Percentiles rank a stretch among this genome's conserved stretches.
Evolutionary conservation across 768 basidiomycete species (phyloP).

Genomic region (Inosperma sp.): DNA sequence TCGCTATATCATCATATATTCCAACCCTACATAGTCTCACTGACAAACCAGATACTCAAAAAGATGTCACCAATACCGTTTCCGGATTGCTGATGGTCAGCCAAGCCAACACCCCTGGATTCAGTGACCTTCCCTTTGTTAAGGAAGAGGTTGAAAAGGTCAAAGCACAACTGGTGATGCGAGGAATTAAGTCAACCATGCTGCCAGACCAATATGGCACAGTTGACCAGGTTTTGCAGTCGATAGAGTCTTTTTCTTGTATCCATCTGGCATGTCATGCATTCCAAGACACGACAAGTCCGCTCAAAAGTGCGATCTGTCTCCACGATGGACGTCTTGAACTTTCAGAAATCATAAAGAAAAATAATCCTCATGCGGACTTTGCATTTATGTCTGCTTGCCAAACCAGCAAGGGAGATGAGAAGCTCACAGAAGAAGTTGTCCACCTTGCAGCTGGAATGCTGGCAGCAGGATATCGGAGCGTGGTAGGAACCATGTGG

Average conservation of each 20-base stretch:
- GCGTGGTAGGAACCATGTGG: slow-evolving; percentile 2
- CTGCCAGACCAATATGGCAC: slow-evolving; percentile 16
- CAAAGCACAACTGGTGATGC: not conserved
- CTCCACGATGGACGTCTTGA: slow-evolving; percentile 19
- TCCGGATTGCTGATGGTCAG: slow-evolving; percentile 13
- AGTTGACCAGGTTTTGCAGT: slow-evolving; percentile 10
- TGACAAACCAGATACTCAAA: too few relatives aligned
- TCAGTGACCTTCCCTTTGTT: slow-evolving; percentile 12
- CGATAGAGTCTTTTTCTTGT: slow-evolving; percentile 17
- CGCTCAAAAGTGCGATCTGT: slow-evolving; percentile 21
- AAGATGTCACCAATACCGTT: too few relatives aligned
- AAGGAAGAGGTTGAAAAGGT: slow-evolving; percentile 8
- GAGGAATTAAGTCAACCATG: slow-evolving; percentile 12
- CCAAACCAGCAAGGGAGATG: slow-evolving; percentile 32
- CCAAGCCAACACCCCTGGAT: slow-evolving; percentile 7
- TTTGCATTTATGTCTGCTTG: slow-evolving; percentile 44
- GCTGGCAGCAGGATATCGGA: slow-evolving; percentile 24
- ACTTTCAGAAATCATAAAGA: slow-evolving; percentile 11
- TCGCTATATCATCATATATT: slow-evolving; percentile 20
- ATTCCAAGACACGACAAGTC: slow-evolving; percentile 22
- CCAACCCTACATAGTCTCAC: slow-evolving; percentile 13
- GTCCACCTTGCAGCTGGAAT: slow-evolving; percentile 38
- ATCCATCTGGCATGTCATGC: slow-evolving; percentile 35
- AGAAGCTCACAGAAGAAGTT: slow-evolving; percentile 28
- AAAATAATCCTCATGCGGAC: slow-evolving; percentile 31